Percentiles rank a stretch among this genome's conserved stretches.
Conservation (phyloP, 495 filamentous ascomycete genomes). For the Aspergillus cristatus region DNA sequence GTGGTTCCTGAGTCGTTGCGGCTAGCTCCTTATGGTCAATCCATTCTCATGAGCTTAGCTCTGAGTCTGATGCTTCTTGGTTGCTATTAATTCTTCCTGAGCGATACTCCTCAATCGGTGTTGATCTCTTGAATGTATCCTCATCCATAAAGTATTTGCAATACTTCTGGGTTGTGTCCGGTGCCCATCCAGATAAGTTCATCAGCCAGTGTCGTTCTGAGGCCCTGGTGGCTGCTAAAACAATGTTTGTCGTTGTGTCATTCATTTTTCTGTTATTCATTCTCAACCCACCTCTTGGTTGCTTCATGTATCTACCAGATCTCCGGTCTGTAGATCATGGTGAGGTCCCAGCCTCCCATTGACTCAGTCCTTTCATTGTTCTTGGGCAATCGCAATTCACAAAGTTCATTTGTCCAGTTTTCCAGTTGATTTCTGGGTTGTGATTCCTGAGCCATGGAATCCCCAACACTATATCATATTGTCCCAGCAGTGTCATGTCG, state of each 20-base stretch:
- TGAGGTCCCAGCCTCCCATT: no score
- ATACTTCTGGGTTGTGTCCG: background rate
- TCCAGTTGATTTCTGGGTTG: conserved; percentile 6
- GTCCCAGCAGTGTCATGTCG: background rate
- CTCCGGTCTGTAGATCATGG: no score
- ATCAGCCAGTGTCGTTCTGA: background rate
- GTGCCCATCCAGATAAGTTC: conserved; percentile 1
- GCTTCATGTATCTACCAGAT: background rate
- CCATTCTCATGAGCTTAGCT: background rate
- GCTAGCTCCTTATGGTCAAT: background rate
- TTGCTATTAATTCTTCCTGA: background rate
- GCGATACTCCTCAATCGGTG: background rate
- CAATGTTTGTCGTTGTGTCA: background rate
- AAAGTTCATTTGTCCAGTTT: background rate
- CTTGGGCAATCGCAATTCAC: background rate
- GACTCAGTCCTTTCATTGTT: background rate
- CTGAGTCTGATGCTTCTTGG: background rate
- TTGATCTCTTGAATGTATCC: background rate
- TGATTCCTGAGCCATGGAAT: conserved; percentile 3
- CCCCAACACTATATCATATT: background rate
- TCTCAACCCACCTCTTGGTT: background rate
- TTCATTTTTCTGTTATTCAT: background rate
- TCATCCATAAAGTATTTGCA: background rate
- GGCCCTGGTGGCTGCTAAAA: background rate
- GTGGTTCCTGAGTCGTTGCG: background rate